Conservation (phyloP, 305 asterid species). For the Fraxinus ornus region DNA sequence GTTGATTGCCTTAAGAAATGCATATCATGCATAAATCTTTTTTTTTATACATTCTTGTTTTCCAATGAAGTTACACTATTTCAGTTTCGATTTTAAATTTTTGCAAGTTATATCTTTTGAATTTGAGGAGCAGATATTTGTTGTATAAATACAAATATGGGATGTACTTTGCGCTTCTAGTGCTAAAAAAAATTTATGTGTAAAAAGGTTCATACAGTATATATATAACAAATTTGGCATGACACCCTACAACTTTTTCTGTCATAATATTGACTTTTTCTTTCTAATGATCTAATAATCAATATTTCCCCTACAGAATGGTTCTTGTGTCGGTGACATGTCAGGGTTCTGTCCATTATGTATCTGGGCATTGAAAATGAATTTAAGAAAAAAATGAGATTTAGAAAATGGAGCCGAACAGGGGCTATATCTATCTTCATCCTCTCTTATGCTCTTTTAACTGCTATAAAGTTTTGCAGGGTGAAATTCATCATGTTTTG, state of each 20-base stretch:
- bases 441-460: background rate
- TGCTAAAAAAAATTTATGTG: background rate
- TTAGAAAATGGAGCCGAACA: background rate
- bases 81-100: background rate
- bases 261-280: background rate
- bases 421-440: background rate
- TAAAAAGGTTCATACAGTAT: background rate
- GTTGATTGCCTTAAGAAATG: background rate
- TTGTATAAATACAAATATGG: background rate
- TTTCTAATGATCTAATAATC: background rate
- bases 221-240: background rate
- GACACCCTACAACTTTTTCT: background rate
- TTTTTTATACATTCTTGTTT: background rate
- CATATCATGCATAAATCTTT: background rate
- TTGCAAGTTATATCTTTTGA: background rate
- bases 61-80: background rate
- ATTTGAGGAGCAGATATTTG: background rate
- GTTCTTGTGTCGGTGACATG: background rate
- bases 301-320: background rate
- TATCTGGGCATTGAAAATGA: background rate
- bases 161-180: background rate
- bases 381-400: background rate
- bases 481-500: conserved; percentile 84
- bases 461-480: conserved; percentile 38
- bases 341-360: background rate